Conservation (phyloP, 441 rosid species). For the Arabidopsis hybrid region DNA sequence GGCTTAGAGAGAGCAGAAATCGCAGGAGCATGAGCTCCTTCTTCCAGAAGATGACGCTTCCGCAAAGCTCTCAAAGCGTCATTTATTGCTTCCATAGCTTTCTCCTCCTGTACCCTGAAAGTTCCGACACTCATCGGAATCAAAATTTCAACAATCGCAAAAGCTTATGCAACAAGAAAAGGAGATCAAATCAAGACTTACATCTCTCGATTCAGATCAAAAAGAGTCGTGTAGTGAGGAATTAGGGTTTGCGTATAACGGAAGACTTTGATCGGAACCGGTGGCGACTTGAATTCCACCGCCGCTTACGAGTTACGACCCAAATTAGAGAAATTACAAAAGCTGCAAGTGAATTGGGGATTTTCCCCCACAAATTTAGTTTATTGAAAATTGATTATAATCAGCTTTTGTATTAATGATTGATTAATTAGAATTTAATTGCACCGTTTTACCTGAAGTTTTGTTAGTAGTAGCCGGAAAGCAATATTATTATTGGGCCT, state of each 20-base stretch:
- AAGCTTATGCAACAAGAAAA: not conserved
- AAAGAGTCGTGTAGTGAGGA: not conserved
- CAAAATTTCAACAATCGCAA: not conserved
- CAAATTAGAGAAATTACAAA: not conserved
- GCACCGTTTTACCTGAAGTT: not conserved
- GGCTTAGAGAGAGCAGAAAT: slow-evolving; percentile 79
- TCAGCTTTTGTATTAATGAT: slow-evolving; percentile 1
- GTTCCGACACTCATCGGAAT: slow-evolving; percentile 22
- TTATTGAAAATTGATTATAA: not conserved
- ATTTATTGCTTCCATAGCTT: slow-evolving; percentile 70
- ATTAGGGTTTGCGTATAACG: slow-evolving; percentile 37
- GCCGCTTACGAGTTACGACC: slow-evolving; percentile 9
- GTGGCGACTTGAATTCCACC: slow-evolving; percentile 22
- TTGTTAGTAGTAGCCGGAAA: not conserved
- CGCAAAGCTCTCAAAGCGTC: slow-evolving; percentile 84
- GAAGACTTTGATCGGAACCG: slow-evolving; percentile 30
- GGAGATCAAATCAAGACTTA: slow-evolving; percentile 9
- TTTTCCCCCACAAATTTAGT: not conserved
- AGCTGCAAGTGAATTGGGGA: not conserved
- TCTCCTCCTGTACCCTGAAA: slow-evolving; percentile 69
- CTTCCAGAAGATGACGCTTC: slow-evolving; percentile 88
- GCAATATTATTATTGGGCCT: not conserved
- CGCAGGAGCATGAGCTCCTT: slow-evolving; percentile 94
- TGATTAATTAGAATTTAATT: not conserved
- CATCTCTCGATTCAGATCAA: slow-evolving; percentile 25